Conservation (phyloP, 2,329 filamentous ascomycete genomes). For the Fusarium sp. region DNA sequence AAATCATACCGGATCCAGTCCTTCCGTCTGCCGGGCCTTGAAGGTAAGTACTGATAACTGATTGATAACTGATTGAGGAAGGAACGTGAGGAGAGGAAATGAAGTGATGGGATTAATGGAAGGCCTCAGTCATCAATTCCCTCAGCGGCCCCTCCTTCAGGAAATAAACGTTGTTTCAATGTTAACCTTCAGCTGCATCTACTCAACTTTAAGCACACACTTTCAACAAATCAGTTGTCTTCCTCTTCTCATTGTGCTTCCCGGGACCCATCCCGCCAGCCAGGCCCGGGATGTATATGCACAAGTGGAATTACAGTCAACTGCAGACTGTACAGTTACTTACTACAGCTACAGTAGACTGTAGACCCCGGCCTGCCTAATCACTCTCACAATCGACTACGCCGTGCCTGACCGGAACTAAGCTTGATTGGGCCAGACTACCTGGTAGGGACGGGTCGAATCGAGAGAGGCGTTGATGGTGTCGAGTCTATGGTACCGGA, state of each 20-base stretch:
- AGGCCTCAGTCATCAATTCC: constrained; percentile 19
- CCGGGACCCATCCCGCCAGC: constrained; percentile 15
- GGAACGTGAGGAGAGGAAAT: neutral
- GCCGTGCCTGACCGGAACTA: constrained; percentile 16
- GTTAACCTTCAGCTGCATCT: constrained; percentile 23
- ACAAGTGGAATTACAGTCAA: constrained; percentile 19
- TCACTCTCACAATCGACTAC: constrained; percentile 31
- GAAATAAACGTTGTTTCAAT: constrained; percentile 31
- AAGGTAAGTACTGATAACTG: neutral
- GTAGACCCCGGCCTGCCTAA: constrained; percentile 20
- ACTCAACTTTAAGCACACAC: constrained; percentile 24
- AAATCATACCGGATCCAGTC: neutral
- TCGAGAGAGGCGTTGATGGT: constrained; percentile 33
- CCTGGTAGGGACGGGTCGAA: constrained; percentile 32
- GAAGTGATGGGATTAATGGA: constrained; percentile 6
- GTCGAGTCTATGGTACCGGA: constrained; percentile 9
- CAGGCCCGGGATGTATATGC: constrained; percentile 15
- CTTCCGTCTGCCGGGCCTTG: neutral
- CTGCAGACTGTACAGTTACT: neutral
- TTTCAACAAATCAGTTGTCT: constrained; percentile 31
- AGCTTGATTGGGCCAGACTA: constrained; percentile 28
- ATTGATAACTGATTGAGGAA: too few relatives aligned
- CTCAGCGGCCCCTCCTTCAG: neutral
- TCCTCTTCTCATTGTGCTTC: constrained; percentile 19
- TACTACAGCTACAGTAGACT: neutral